These are phyloP conservation scores for Xylaria castorea DNA, from an alignment of 495 filamentous ascomycete species.

Conservation along the genomic window DNA sequence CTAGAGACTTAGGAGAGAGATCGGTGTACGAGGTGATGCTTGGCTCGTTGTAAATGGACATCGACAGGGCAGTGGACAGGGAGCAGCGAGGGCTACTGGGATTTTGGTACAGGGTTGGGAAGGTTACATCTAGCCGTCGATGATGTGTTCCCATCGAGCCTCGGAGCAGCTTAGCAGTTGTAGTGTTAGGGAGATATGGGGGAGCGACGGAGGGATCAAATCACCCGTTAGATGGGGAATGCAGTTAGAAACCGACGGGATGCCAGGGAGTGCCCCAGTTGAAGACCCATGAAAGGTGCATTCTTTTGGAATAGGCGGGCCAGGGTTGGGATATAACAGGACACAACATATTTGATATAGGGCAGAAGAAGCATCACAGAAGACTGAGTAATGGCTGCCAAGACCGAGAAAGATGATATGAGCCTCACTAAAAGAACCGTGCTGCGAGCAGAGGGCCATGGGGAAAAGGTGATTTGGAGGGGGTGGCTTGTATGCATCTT, in stretches of 20 bases:
- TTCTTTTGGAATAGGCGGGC: constrained; percentile 42
- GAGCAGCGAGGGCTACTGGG: constrained; percentile 46
- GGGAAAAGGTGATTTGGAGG: constrained; percentile 25
- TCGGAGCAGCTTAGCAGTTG: constrained; percentile 26
- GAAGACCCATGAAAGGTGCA: constrained; percentile 37
- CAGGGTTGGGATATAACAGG: constrained; percentile 45
- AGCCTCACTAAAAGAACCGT: constrained; percentile 30
- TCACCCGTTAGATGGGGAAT: constrained; percentile 34
- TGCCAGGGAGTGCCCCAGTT: constrained; percentile 40
- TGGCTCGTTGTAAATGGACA: constrained; percentile 51
- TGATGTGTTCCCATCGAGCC: constrained; percentile 44
- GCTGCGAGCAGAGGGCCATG: constrained; percentile 21
- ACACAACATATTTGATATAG: constrained; percentile 41
- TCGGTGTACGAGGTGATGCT: constrained; percentile 54
- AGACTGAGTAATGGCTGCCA: constrained; percentile 31
- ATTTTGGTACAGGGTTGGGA: constrained; percentile 45
- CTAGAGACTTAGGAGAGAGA: constrained; percentile 50
- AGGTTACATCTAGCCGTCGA: constrained; percentile 56
- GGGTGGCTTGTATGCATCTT: constrained; percentile 28
- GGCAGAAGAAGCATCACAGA: constrained; percentile 32
- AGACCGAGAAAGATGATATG: constrained; percentile 28
- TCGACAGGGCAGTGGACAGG: constrained; percentile 42
- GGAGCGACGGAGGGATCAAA: constrained; percentile 39
- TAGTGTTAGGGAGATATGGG: constrained; percentile 33
- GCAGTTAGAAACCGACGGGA: constrained; percentile 39